Conservation (phyloP, 2,329 filamentous ascomycete genomes). For the Cladosporium cucumerinum region DNA sequence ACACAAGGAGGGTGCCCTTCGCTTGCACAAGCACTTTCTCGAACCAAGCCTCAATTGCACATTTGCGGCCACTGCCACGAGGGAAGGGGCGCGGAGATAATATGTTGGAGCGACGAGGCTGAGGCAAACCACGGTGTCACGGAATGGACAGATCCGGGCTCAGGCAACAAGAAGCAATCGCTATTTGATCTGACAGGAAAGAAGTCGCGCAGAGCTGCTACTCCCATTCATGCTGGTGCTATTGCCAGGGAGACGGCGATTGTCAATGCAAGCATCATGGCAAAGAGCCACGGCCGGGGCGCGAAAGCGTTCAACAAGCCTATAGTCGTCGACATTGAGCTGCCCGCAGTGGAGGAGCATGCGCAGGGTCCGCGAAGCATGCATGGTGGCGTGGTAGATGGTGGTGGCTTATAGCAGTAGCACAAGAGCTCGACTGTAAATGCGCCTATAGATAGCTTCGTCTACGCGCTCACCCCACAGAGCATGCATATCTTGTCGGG, state of each 20-base stretch:
- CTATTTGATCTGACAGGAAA: conserved; percentile 58
- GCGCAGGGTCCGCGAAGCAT: background rate
- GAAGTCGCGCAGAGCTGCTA: conserved; percentile 32
- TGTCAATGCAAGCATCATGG: conserved; percentile 75
- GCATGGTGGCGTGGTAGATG: background rate
- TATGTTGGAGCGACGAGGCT: conserved; percentile 54
- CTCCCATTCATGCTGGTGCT: conserved; percentile 22
- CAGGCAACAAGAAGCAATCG: conserved; percentile 58
- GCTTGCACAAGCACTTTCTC: conserved; percentile 56
- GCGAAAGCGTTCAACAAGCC: conserved; percentile 69
- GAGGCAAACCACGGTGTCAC: conserved; percentile 41
- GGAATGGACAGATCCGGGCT: conserved; percentile 60
- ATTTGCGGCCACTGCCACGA: conserved; percentile 73
- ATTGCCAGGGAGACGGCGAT: conserved; percentile 67
- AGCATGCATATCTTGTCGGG: background rate
- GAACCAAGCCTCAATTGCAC: conserved; percentile 60
- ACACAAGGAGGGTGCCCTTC: conserved; percentile 58
- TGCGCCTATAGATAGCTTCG: conserved; percentile 10
- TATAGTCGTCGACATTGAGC: conserved; percentile 76
- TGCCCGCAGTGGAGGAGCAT: conserved; percentile 50
- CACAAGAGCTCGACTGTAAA: background rate
- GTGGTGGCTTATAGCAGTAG: background rate
- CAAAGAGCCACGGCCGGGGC: conserved; percentile 53
- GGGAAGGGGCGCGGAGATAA: conserved; percentile 60
- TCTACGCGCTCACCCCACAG: conserved; percentile 9